These are phyloP conservation scores for Mortierella alpina DNA, from an alignment of 192 early-diverging fungal species.

Conservation along the genomic window DNA sequence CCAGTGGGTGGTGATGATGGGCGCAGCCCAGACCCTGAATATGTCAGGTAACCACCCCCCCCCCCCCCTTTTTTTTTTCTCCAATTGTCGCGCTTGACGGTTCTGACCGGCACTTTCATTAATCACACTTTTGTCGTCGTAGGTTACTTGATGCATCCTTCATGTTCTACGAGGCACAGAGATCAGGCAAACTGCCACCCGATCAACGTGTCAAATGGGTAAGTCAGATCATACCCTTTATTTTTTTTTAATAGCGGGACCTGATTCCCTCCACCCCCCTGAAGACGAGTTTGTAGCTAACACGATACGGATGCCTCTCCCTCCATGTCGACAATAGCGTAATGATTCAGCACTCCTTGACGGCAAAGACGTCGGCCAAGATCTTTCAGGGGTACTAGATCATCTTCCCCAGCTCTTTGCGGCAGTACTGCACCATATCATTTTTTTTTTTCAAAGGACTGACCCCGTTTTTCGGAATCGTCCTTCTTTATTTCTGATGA, in stretches of 20 bases:
- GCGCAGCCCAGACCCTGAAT: constrained; percentile 32
- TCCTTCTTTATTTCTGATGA: background rate
- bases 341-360: constrained; percentile 54
- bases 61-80: background rate
- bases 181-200: constrained; percentile 56
- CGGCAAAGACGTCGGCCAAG: constrained; percentile 51
- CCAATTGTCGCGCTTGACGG: background rate
- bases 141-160: constrained; percentile 58
- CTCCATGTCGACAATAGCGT: constrained; percentile 12
- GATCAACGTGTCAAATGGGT: constrained; percentile 63
- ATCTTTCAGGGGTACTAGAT: constrained; percentile 44
- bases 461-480: background rate
- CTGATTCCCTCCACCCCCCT: background rate
- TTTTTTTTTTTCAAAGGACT: background rate
- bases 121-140: background rate
- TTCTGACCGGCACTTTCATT: background rate
- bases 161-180: constrained; percentile 67
- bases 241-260: background rate
- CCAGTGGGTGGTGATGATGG: background rate
- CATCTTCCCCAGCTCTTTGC: background rate
- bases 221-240: background rate
- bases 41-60: constrained; percentile 13
- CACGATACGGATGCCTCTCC: too few relatives aligned
- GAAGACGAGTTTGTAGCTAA: too few relatives aligned
- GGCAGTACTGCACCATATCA: background rate